Conservation (phyloP, 768 basidiomycete species). For the Lepiota subincarnata region DNA sequence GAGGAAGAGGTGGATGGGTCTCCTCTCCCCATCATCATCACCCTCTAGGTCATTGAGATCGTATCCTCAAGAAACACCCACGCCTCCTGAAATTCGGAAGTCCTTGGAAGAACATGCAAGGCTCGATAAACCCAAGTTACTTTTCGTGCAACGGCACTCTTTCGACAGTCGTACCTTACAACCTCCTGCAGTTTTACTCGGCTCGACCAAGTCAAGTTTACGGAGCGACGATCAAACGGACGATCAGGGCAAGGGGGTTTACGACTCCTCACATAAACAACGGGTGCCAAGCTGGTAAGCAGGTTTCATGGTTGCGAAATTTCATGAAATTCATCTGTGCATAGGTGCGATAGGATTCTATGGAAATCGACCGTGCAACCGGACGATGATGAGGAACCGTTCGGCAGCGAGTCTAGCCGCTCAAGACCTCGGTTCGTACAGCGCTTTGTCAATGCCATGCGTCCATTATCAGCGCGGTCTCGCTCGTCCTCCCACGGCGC, state of each 20-base stretch:
- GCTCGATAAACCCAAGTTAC: constrained; percentile 9
- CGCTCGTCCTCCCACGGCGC: constrained; percentile 1
- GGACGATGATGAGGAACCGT: constrained; percentile 27
- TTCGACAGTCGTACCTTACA: constrained; percentile 14
- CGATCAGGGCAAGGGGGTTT: constrained; percentile 55
- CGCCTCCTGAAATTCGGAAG: constrained; percentile 12
- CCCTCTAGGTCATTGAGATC: not conserved
- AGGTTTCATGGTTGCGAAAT: not conserved
- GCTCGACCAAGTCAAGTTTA: constrained; percentile 31
- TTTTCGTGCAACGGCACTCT: not conserved
- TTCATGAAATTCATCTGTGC: not conserved
- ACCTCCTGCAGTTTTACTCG: constrained; percentile 25
- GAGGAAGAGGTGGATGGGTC: constrained; percentile 1
- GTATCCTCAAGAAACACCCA: not conserved
- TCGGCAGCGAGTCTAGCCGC: constrained; percentile 17
- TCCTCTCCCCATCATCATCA: not conserved
- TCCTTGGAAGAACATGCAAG: constrained; percentile 16
- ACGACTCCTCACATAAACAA: constrained; percentile 77
- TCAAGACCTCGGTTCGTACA: constrained; percentile 16
- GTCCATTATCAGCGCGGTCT: constrained; percentile 16
- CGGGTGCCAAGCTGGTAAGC: constrained; percentile 82
- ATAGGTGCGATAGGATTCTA: constrained; percentile 80
- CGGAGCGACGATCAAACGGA: constrained; percentile 30
- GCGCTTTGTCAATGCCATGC: constrained; percentile 35
- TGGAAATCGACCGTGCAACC: constrained; percentile 71